Evolutionary conservation across 1,284 basidiomycete genomes (phyloP).

Genomic region (Naganishia albida): DNA sequence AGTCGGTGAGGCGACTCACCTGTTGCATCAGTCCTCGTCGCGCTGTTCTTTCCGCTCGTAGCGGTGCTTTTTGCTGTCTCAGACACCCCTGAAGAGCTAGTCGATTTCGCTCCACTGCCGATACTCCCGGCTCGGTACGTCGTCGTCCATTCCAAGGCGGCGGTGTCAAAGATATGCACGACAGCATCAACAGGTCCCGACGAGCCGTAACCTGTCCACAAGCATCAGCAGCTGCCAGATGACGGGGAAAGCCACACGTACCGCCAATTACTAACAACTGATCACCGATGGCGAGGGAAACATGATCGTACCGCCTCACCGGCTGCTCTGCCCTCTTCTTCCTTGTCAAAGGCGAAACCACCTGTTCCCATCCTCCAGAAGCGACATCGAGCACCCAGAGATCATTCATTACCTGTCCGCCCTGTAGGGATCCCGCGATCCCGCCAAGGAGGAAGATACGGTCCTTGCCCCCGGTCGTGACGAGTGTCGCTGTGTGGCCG

Average conservation of each 20-base stretch:
- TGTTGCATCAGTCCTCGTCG: neutral
- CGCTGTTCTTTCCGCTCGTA: neutral
- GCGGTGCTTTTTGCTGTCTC: too few relatives aligned
- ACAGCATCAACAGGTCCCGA: conserved; percentile 36
- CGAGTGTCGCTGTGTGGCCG: conserved; percentile 64
- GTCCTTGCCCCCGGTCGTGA: conserved; percentile 57
- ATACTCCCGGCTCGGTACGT: neutral
- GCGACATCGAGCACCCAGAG: conserved; percentile 74
- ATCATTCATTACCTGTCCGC: conserved; percentile 60
- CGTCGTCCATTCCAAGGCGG: neutral
- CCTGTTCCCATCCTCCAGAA: conserved; percentile 58
- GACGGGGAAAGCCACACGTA: conserved; percentile 52
- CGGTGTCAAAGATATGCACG: conserved; percentile 36
- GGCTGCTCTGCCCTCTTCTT: conserved; percentile 49
- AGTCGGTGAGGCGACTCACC: neutral
- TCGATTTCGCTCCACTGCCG: neutral
- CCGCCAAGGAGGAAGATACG: conserved; percentile 73
- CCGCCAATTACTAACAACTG: conserved; percentile 76
- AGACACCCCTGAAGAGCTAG: too few relatives aligned
- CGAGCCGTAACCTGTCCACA: conserved; percentile 37
- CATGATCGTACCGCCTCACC: conserved; percentile 69
- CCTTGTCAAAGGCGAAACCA: conserved; percentile 20
- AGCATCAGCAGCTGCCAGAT: neutral
- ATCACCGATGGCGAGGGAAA: conserved; percentile 63
- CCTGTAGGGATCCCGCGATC: conserved; percentile 40